Conservation (phyloP, 2,329 filamentous ascomycete species). For the Drechslerella dactyloides region DNA sequence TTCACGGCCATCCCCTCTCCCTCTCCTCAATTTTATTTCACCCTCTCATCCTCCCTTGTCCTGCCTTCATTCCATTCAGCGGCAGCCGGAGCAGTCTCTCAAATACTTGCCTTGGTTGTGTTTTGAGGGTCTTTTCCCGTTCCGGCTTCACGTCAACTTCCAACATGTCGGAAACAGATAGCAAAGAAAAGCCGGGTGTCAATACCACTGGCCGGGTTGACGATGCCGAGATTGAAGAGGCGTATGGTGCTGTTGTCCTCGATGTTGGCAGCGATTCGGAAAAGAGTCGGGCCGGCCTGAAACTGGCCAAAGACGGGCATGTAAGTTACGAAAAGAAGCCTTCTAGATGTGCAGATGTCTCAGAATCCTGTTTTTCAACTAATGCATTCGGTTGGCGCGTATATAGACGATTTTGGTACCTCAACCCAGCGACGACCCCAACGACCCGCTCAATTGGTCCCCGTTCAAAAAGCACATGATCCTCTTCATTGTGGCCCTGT, state of each 20-base stretch:
- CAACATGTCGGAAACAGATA: constrained; percentile 47
- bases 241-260: constrained; percentile 36
- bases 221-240: constrained; percentile 39
- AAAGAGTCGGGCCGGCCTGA: constrained; percentile 54
- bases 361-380: neutral
- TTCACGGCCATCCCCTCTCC: neutral
- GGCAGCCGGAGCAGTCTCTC: neutral
- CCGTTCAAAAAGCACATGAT: constrained; percentile 62
- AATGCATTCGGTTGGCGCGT: neutral
- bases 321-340: constrained; percentile 16
- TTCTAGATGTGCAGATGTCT: constrained; percentile 1
- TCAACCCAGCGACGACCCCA: constrained; percentile 63
- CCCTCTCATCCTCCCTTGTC: neutral
- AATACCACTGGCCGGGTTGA: constrained; percentile 30
- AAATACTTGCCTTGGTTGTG: neutral
- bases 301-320: constrained; percentile 59
- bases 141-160: constrained; percentile 10
- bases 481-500: constrained; percentile 61
- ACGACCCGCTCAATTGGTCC: constrained; percentile 66
- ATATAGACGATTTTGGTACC: constrained; percentile 62
- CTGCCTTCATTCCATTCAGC: neutral
- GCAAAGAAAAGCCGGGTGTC: constrained; percentile 30
- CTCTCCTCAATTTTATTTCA: neutral
- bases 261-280: constrained; percentile 58
- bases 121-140: constrained; percentile 2